Evolutionary conservation across 345 rosid species (phyloP).

Genomic region (Pistacia integerrima): DNA sequence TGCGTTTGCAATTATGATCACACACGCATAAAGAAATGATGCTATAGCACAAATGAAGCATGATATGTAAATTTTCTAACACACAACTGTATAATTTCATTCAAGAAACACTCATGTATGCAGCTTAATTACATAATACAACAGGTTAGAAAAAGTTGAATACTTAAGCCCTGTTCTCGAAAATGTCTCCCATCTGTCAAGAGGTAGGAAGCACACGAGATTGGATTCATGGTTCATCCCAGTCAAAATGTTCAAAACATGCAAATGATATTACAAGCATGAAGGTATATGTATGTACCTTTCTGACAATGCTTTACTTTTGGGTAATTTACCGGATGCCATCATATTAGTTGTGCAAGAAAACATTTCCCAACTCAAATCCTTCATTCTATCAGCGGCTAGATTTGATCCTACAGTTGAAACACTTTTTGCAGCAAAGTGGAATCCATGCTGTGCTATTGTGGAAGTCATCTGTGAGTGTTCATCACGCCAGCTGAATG

Average conservation of each 20-base stretch:
- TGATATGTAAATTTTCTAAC: background rate
- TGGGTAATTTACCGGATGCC: conserved; percentile 34
- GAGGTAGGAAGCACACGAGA: background rate
- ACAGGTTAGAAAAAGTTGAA: background rate
- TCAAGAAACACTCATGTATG: background rate
- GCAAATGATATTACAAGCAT: conserved; percentile 5
- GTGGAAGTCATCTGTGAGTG: conserved; percentile 60
- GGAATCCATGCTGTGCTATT: conserved; percentile 61
- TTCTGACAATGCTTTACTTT: conserved; percentile 23
- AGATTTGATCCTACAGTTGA: conserved; percentile 35
- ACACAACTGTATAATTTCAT: background rate
- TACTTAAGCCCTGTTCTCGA: background rate
- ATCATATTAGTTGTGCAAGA: conserved; percentile 33
- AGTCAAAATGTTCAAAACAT: conserved; percentile 6
- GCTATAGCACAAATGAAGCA: background rate
- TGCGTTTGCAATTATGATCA: background rate
- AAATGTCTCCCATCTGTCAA: background rate
- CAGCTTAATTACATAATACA: background rate
- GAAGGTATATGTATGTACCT: conserved; percentile 33
- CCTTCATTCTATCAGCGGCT: conserved; percentile 24
- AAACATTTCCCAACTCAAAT: conserved; percentile 38
- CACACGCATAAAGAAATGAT: background rate
- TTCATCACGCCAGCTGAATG: conserved; percentile 43
- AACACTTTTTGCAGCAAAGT: conserved; percentile 51
- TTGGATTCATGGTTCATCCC: conserved; percentile 1